Evolutionary conservation across 306 rosid species (phyloP), one percentile per base, ranked within the genome.

Genomic region (Rosa lucieae): DNA sequence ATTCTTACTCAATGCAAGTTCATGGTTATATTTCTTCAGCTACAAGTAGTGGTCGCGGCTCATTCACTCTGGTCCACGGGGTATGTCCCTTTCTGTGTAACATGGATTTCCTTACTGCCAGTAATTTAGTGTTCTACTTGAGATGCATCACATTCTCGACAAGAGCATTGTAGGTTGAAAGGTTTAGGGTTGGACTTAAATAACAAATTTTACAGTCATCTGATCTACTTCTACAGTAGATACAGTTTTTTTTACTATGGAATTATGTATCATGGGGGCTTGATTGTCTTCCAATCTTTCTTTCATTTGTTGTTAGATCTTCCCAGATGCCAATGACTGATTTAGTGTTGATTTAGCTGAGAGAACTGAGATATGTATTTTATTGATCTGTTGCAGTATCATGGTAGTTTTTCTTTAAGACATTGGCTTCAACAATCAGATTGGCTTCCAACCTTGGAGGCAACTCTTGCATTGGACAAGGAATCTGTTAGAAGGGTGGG

Each of bases 401-500:
- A 95, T 80, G 98, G 95, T 72, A 95, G 99, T 87, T 95, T 95
- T 88, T 95, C 99, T 85, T 86, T 92, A 84, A 89, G 96, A 77
- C 99, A 95, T 72, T 95, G 99, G 99, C 98, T 95, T 76, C 97
- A 84, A 82, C 97, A 85, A 74, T 89, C 98, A 62, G 98, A 95
- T 85, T 95, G 99, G 99, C 98, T 95, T 79, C 99, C 97, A 80
- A 95, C 97, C 72, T 86, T 95, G 78, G 99, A 95, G 85, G 99
- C 96, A 82, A 92, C 98, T 80, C 99, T 95, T 85, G 98, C 96
- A 76, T 84, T 95, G 78, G 99, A 95, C 72, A 97, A 95, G 83
- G 99, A 95, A 75, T 91, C 92, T 86, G 98, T 87, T 70, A 90
- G 93, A 88, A 95, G 81, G 81, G 96, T 91, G 53, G 99, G 99